Percentiles rank a stretch among this genome's conserved stretches.
Conservation (phyloP, 495 filamentous ascomycete genomes). For the Lasiosphaeria miniovina region DNA sequence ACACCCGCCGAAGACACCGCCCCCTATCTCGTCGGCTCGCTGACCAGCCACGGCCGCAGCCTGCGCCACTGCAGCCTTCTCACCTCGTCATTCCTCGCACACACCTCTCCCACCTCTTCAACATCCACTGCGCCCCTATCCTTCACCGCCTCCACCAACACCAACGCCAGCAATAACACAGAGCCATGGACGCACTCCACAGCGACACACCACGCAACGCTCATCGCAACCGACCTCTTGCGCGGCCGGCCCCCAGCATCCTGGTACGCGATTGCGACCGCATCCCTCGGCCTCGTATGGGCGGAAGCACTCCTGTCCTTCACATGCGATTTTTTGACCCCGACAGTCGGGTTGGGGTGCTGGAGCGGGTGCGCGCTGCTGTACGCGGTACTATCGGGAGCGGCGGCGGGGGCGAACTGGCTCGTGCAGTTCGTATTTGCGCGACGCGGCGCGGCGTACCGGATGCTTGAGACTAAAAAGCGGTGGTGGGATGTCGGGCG, state of each 20-base stretch:
- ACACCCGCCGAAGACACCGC: background rate
- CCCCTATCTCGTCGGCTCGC: background rate
- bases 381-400: slow-evolving; percentile 1
- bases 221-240: background rate
- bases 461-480: no score
- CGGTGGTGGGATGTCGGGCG: background rate
- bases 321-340: slow-evolving; percentile 5
- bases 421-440: slow-evolving; percentile 3
- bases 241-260: slow-evolving; percentile 2
- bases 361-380: slow-evolving; percentile 2
- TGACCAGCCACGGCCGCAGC: slow-evolving; percentile 13
- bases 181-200: background rate
- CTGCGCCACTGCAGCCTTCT: slow-evolving; percentile 13
- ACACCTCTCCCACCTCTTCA: background rate
- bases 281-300: slow-evolving; percentile 7
- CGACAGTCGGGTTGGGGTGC: slow-evolving; percentile 10
- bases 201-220: background rate
- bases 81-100: background rate
- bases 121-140: no score
- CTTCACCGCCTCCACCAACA: background rate
- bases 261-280: slow-evolving; percentile 1
- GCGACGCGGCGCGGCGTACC: background rate
- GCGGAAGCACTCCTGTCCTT: slow-evolving; percentile 9
- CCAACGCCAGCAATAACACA: background rate
- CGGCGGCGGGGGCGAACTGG: background rate